Evolutionary conservation across 208 protist genomes (phyloP).

Genomic region (Wallacemonas sp.): DNA sequence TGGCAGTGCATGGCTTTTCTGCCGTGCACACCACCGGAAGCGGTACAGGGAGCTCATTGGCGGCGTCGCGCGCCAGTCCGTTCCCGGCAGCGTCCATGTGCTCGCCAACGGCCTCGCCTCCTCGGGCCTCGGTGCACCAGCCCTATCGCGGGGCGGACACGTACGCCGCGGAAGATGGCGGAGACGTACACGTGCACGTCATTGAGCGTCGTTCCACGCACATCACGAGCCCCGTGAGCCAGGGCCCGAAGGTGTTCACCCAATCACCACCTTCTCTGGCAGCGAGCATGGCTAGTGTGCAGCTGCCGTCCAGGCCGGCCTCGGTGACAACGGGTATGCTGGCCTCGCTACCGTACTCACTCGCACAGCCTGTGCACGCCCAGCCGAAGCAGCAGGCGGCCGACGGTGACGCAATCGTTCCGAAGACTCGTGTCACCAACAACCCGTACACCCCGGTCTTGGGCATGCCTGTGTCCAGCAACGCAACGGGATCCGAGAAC

Average conservation of each 20-base stretch:
- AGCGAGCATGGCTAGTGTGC: neutral
- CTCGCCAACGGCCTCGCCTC: neutral
- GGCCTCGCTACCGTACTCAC: no score
- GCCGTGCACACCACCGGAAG: neutral
- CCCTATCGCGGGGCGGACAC: neutral
- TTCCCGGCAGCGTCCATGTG: neutral
- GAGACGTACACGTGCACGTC: neutral
- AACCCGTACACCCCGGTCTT: neutral
- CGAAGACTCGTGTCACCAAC: neutral
- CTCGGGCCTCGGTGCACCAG: neutral
- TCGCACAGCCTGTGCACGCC: no score
- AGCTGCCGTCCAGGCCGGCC: neutral
- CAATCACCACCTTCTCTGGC: neutral
- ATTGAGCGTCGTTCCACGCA: conserved; percentile 5
- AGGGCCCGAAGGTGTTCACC: neutral
- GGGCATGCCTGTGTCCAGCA: neutral
- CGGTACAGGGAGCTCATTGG: neutral
- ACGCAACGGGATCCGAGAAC: neutral
- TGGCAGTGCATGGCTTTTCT: no score
- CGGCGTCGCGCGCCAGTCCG: neutral
- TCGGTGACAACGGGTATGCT: neutral
- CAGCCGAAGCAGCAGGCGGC: neutral
- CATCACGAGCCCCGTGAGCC: neutral
- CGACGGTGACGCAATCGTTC: neutral
- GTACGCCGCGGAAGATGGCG: neutral